Evolutionary conservation across 164 flowering plant species (phyloP).

Genomic region (Piper longum): DNA sequence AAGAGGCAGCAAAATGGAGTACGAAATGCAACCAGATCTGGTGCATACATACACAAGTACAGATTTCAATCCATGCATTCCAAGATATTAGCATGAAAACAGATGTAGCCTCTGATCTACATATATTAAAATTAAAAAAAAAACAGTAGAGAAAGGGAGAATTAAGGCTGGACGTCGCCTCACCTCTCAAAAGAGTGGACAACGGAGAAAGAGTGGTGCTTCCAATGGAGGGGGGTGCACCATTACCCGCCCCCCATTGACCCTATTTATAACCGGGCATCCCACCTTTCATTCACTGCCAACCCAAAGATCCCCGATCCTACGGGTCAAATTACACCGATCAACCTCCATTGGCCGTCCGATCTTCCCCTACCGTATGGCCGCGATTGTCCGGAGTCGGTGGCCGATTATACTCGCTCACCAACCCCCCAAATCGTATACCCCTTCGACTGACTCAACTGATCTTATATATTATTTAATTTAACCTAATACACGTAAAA

Average conservation of each 20-base stretch:
- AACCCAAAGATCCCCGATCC: neutral
- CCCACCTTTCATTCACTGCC: neutral
- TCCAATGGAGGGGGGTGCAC: too few relatives aligned
- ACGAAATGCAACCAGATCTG: neutral
- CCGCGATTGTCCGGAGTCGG: slow-evolving; percentile 6
- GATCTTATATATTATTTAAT: too few relatives aligned
- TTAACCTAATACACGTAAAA: too few relatives aligned
- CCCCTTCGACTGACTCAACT: too few relatives aligned
- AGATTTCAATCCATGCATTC: too few relatives aligned
- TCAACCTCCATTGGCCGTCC: neutral
- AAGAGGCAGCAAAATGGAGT: neutral
- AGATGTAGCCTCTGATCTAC: neutral
- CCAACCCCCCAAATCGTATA: slow-evolving; percentile 5
- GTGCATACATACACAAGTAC: neutral
- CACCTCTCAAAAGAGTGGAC: neutral
- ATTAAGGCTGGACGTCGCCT: too few relatives aligned
- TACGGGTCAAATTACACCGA: neutral
- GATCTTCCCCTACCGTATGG: neutral
- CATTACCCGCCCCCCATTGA: neutral
- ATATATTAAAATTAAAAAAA: neutral
- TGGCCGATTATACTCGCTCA: slow-evolving; percentile 5
- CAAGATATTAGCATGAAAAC: neutral
- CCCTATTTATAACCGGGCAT: neutral
- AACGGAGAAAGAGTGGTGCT: neutral
- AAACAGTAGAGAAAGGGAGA: too few relatives aligned